Evolutionary conservation across 2,329 filamentous ascomycete species (phyloP), one percentile per base, ranked within the genome.

Genomic region (Calonectria multiphialidica): DNA sequence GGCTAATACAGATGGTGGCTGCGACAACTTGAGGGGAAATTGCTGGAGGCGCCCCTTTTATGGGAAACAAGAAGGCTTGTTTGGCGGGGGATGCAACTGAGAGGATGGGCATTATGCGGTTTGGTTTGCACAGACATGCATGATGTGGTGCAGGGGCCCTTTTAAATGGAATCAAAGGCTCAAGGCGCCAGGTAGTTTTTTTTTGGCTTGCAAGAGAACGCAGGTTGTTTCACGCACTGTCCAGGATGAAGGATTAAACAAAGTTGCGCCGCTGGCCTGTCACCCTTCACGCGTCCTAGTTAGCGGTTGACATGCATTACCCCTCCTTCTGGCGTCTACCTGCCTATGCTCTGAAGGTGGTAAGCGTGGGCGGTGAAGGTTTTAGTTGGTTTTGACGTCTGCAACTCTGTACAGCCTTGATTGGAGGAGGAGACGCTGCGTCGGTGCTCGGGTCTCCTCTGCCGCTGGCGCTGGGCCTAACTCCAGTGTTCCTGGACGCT

Each of bases 301-400:
- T 65, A 45, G 28, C 42, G 45, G 59, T 37, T 67, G 65, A 40
- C 45, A 50, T 49, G 42, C 35, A 40, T 71, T 79, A 79, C 77
- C 77, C 77, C 77, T 78, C 77, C 71, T 71, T 69, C 59, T 45
- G 71, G 70, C 69, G 23, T 57, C 33, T 59, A 40, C 35, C 13
- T 25, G 25, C 13, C 33, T 40, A 49, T 70, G 47, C 45, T 53
- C 63, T 61, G 33, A 62, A 71, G 70, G 69, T 50, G 68, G 66
- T 50, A 68, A 69, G 70, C 73, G 72, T 57, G 72, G 76, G 78
- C 78, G 78, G 78, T 79, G 78, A 79, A 78, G 72, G 72, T 64
- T 53, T 75, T 75, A 68, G 71, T 72, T 59, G 68, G 73, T 74
- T 78, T 77, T 68, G 69, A 79, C 70, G 49, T 78, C 45, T 63